A percentile compares a stretch with the other conserved stretches of the same genome.
Conservation (phyloP, 345 rosid species). For the Psidium friedrichsthalianum region DNA sequence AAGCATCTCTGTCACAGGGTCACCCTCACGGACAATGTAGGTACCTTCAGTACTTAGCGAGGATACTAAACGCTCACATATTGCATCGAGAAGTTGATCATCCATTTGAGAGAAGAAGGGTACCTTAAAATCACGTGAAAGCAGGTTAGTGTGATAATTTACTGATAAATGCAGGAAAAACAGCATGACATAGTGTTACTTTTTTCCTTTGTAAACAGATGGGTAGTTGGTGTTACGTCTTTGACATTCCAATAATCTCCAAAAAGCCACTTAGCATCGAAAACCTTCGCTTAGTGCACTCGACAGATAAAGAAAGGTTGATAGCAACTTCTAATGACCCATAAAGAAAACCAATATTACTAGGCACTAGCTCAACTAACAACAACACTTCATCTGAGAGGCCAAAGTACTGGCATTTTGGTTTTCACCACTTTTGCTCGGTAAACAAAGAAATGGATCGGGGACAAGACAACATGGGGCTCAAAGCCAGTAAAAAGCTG, state of each 20-base stretch:
- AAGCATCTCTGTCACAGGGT: slow-evolving; percentile 86
- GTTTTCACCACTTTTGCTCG: neutral
- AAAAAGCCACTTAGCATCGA: neutral
- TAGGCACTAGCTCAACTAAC: neutral
- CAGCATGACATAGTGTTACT: neutral
- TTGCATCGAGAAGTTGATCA: slow-evolving; percentile 88
- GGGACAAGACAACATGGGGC: neutral
- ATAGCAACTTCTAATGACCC: neutral
- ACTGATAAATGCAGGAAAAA: neutral
- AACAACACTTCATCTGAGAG: neutral
- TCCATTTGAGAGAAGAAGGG: slow-evolving; percentile 97
- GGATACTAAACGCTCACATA: slow-evolving; percentile 81
- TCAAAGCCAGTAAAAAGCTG: neutral
- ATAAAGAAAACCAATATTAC: neutral
- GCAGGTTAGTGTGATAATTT: neutral
- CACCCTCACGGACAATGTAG: slow-evolving; percentile 87
- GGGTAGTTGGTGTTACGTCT: neutral
- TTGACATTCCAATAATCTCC: neutral
- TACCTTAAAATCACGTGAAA: slow-evolving; percentile 34
- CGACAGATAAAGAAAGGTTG: neutral
- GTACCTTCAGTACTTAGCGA: slow-evolving; percentile 74
- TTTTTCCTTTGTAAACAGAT: neutral
- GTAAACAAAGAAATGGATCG: neutral
- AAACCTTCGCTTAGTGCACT: neutral
- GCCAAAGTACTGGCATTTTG: neutral